Base-by-base conservation (phyloP, 164 flowering plant genomes). In the Magnolia kwangsiensis region DNA sequence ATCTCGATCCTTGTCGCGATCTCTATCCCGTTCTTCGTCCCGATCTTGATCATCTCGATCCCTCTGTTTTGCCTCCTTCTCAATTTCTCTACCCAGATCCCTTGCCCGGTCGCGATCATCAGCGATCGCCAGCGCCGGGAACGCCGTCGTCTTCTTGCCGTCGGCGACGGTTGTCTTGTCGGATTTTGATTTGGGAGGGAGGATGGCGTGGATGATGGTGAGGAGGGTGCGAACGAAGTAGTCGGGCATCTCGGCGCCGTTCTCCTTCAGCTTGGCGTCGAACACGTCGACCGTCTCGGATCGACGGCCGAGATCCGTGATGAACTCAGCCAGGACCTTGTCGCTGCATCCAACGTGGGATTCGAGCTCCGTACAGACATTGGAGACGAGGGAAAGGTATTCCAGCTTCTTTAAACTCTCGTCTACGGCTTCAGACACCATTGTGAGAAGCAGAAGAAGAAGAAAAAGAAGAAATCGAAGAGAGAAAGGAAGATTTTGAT, bases 171-270 rank as follows among this genome's bases (percentile, higher is more conserved):
- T 77, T 63, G 75, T 78, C 70, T 16, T 65, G 0, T 74, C 83
- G 16, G 75, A 65, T 45, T 88, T 85, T 0, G 85, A 71, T 70
- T 79, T 77, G 1, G 93, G 91, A 3, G 96, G 92, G 66, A 92
- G 83, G 80, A 95, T 92, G 0, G 95, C 97, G 67, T 89, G 98
- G 31, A 95, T 93, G 8, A 92, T 90, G 0, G 88, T 95, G 14
- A 93, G 77, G 14, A 95, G 81, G 0, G 98, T 89, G 2, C 88
- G 85, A 1, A 95, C 92, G 58, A 95, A 93, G 75, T 95, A 95
- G 85, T 95, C 98, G 0, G 98, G 97, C 89, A 92, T 81, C 73
- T 92, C 97, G 1, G 93, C 95, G 1, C 93, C 98, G 23, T 85
- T 88, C 59, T 88, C 87, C 77, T 95, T 95, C 83, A 95, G 77